A percentile compares a stretch with the other conserved stretches of the same genome.
Evolutionary conservation across 768 basidiomycete genomes (phyloP).

Genomic region (Lentinula sp.): DNA sequence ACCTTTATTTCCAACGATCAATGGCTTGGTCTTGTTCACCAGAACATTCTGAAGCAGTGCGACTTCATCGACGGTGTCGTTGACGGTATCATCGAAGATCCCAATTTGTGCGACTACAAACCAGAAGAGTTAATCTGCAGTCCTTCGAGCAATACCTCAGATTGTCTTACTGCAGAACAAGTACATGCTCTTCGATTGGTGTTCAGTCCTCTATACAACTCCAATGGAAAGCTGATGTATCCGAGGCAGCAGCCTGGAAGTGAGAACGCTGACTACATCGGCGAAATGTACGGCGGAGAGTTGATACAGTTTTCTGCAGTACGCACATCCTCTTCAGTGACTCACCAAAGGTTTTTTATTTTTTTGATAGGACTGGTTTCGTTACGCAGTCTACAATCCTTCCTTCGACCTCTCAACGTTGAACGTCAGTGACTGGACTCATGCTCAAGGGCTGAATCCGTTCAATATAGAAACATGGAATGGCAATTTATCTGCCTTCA

Average conservation of each 20-base stretch:
- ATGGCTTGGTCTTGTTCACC: constrained; percentile 11
- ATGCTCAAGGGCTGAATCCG: not conserved
- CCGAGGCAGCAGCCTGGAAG: constrained; percentile 12
- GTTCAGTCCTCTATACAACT: constrained; percentile 9
- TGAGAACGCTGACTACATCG: not conserved
- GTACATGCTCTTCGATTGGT: constrained; percentile 9
- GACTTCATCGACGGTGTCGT: constrained; percentile 14
- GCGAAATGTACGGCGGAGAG: not conserved
- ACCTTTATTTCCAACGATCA: constrained; percentile 10
- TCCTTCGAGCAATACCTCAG: not conserved
- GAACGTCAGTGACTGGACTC: not conserved
- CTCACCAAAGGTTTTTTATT: not conserved
- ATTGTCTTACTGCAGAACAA: constrained; percentile 12
- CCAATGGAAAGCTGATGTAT: constrained; percentile 5
- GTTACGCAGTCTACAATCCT: not conserved
- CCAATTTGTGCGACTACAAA: constrained; percentile 12
- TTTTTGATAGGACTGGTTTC: not conserved
- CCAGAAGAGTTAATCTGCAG: constrained; percentile 12
- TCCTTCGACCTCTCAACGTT: not conserved
- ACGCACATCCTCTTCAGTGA: not conserved
- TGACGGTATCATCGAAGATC: constrained; percentile 15
- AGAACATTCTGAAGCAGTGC: constrained; percentile 16
- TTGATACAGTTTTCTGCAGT: not conserved
- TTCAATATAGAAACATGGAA: constrained; percentile 7
- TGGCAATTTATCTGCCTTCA: constrained; percentile 10